Evolutionary conservation across 2,329 filamentous ascomycete species (phyloP).

Genomic region (Fusarium sp.): DNA sequence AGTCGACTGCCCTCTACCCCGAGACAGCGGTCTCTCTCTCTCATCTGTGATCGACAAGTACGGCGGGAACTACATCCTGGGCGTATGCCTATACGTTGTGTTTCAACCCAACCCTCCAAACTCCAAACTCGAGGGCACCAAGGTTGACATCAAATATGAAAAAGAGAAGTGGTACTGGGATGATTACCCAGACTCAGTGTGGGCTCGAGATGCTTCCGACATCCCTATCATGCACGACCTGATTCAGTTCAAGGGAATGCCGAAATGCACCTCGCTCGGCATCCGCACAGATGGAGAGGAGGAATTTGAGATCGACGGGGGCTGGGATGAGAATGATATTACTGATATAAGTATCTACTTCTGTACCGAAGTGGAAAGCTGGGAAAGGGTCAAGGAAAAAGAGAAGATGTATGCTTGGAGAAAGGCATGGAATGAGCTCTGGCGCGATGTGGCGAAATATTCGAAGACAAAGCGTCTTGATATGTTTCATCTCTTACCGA

Average conservation of each 20-base stretch:
- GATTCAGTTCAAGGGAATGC: slow-evolving; percentile 5
- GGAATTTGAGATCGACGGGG: neutral
- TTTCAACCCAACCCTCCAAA: neutral
- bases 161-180: neutral
- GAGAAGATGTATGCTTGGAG: slow-evolving; percentile 13
- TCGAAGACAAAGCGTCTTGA: neutral
- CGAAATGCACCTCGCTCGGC: neutral
- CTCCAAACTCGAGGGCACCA: neutral
- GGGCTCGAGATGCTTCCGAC: slow-evolving; percentile 3
- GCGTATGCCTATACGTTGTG: neutral
- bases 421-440: slow-evolving; percentile 8
- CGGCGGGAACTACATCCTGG: neutral
- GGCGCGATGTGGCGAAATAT: slow-evolving; percentile 4
- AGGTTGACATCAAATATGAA: neutral
- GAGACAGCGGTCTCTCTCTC: slow-evolving; percentile 4
- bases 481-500: slow-evolving; percentile 6
- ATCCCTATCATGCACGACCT: neutral
- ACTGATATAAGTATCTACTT: neutral
- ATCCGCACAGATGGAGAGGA: neutral
- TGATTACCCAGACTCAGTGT: slow-evolving; percentile 4
- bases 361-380: neutral
- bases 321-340: slow-evolving; percentile 5
- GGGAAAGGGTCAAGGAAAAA: slow-evolving; percentile 1
- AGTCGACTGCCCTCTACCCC: slow-evolving; percentile 2
- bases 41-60: neutral